Percentiles rank a stretch among this genome's conserved stretches.
Evolutionary conservation across 1,284 basidiomycete genomes (phyloP).

Genomic region (Stereum hirsutum): DNA sequence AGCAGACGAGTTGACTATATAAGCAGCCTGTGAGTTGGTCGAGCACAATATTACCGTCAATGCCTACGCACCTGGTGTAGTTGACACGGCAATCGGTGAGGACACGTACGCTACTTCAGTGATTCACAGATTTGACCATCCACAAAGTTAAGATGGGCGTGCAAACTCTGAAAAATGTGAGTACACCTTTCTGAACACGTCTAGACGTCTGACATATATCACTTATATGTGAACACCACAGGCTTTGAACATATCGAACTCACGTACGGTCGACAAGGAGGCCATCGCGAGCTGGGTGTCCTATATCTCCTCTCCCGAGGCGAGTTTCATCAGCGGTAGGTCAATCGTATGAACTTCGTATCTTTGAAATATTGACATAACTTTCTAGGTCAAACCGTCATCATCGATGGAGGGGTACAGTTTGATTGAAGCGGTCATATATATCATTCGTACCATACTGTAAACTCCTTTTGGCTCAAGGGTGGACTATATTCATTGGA

Average conservation of each 20-base stretch:
- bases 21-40: constrained; percentile 14
- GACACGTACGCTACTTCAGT: too few relatives aligned
- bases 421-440: not conserved
- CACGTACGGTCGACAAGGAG: not conserved
- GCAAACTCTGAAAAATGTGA: not conserved
- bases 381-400: not conserved
- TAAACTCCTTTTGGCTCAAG: too few relatives aligned
- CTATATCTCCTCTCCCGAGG: not conserved
- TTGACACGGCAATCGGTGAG: not conserved
- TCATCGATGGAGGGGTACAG: not conserved
- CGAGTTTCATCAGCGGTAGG: not conserved
- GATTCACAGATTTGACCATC: too few relatives aligned
- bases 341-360: not conserved
- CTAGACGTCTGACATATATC: not conserved
- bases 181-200: not conserved
- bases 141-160: not conserved
- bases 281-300: not conserved
- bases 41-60: constrained; percentile 19
- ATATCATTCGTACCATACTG: too few relatives aligned
- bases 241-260: not conserved
- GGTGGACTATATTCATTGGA: too few relatives aligned
- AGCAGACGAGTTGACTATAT: too few relatives aligned
- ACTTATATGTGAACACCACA: not conserved
- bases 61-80: constrained; percentile 11
- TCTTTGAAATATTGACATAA: not conserved